Evolutionary conservation across 345 rosid species (phyloP), one percentile per base, ranked within the genome.

Genomic region (Limnanthes douglasii): DNA sequence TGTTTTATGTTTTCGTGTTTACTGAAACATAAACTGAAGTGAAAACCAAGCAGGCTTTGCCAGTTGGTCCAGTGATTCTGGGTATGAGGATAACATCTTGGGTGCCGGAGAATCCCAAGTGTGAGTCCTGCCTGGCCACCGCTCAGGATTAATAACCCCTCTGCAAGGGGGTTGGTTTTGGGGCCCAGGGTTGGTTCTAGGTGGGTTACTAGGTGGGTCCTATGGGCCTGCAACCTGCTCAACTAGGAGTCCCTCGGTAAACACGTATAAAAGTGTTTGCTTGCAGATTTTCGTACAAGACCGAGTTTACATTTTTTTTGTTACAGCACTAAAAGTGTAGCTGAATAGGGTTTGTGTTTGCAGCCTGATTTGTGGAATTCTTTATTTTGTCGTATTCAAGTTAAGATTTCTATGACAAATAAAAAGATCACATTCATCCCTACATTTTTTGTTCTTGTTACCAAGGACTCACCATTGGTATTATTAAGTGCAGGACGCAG

Each of bases 401-500:
- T 4, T 12, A 34, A 10, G 9, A 34, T n/a, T 9, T 4, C 4
- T 8, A 28, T 57, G 12, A 36, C 31, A 5, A 10, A 21, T 19
- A 13, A 43, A 37, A 8, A 25, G 29, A 25, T 25, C 29, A 25
- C 8, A 3, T 25, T 25, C 2, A 7, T 8, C 6, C 6, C 2
- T 6, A 25, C 1, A 25, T 1, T 28, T 3, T 10, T 10, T 11
- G 1, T n/a, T 3, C 12, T 28, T 28, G 5, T 28, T 10, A 28
- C 13, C 18, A 44, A 6, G 12, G 4, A 34, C 11, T 18, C 8
- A 26, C 30, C 30, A 23, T 48, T 23, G 31, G n/a, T n/a, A n/a
- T n/a, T 28, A 2, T 4, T 17, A 11, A 22, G 1, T 55, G 39
- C 79, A 72, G 79, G 72, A 48, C 66, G 5, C 72, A 64, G 18